Evolutionary conservation across 192 early-diverging fungal genomes (phyloP), one percentile per base, ranked within the genome.

Genomic region (Coemansia sp.): DNA sequence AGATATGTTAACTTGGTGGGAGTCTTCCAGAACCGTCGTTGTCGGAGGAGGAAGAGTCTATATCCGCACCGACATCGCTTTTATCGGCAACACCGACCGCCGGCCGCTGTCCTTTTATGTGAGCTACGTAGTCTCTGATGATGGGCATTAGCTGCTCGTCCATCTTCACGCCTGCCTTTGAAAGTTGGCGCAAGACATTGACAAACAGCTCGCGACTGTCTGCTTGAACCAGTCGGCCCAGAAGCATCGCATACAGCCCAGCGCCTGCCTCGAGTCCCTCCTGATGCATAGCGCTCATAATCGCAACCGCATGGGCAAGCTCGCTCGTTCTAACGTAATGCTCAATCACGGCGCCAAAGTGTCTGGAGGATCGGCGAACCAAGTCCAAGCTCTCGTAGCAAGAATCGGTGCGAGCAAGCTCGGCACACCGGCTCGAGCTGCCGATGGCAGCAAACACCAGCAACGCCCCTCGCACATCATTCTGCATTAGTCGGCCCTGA

Each of bases 251-350:
- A 35, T 74, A 74, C 8, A 59, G 11, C 45, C 55, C 33, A 15
- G 64, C 15, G 1, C 22, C 15, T n/a, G 22, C 50, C 11, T 30
- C 48, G 13, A 66, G 22, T 22, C 26, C 27, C 0, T 10, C 40
- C 26, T 17, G 18, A 35, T 74, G 70, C 70, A 74, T 63, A 15
- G 42, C 55, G 9, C 35, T 18, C 39, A 74, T 35, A 18, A 74
- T 34, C 21, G 14, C 4, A 46, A 52, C n/a, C 1, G 64, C 59
- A 13, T 41, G 14, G 19, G 8, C 37, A 3, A 33, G 19, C 7
- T 58, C 34, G 10, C 42, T 34, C 17, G 8, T 19, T 11, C 23
- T 5, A 5, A 50, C 23, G 19, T 67, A 59, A 40, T 66, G 29
- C 25, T 48, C 32, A 11, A 67, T 43, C 31, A 74, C 35, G 8